These are phyloP conservation scores for Trichoderma citrinoviride DNA, from an alignment of 2,329 filamentous ascomycete genomes.

Conservation along the genomic window DNA sequence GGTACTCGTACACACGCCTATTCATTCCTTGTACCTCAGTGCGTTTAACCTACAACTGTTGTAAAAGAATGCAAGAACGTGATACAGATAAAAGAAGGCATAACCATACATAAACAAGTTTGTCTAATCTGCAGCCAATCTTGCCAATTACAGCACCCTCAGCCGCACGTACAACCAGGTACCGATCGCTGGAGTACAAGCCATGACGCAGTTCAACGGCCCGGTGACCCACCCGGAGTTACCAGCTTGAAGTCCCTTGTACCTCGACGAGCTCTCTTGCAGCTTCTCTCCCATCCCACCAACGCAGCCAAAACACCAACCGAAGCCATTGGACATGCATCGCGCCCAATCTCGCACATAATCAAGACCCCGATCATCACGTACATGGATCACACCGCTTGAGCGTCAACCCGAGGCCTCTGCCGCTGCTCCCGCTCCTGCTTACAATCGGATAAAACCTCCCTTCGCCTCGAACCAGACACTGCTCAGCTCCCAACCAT, in stretches of 20 bases:
- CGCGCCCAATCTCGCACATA: background rate
- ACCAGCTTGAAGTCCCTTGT: no score
- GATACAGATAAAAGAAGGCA: no score
- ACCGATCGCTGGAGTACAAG: no score
- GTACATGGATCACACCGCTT: background rate
- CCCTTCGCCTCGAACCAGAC: background rate
- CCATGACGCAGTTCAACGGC: no score
- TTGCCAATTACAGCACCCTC: no score
- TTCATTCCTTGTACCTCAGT: background rate
- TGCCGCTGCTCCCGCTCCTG: background rate
- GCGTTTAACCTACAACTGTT: no score
- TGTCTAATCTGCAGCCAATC: no score
- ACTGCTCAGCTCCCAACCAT: background rate
- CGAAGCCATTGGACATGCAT: conserved; percentile 12
- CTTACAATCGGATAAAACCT: background rate
- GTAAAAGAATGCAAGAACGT: no score
- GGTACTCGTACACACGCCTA: background rate
- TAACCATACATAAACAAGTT: no score
- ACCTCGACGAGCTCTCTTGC: background rate
- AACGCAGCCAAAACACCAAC: conserved; percentile 2
- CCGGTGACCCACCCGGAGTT: no score
- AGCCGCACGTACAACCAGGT: no score
- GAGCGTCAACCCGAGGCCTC: background rate
- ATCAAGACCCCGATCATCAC: background rate
- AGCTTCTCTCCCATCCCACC: conserved; percentile 17